Evolutionary conservation across 2,329 filamentous ascomycete genomes (phyloP).

Genomic region (Ciborinia camelliae): DNA sequence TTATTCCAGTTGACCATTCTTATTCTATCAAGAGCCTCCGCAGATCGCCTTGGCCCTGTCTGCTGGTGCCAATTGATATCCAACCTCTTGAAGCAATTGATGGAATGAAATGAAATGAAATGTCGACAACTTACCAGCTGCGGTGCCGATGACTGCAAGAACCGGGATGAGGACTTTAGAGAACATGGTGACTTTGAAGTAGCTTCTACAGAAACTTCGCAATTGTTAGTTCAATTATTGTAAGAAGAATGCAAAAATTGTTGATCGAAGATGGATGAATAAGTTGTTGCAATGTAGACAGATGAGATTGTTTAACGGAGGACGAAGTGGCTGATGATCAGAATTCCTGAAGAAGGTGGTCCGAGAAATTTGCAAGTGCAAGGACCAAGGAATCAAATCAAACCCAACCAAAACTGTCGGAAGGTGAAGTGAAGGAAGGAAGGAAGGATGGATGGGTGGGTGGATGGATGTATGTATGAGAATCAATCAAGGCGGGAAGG

Average conservation of each 20-base stretch:
- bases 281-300: neutral
- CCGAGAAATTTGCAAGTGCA: neutral
- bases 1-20: neutral
- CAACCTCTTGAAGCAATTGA: neutral
- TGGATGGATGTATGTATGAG: neutral
- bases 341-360: constrained; percentile 3
- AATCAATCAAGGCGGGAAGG: neutral
- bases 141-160: constrained; percentile 18
- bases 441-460: neutral
- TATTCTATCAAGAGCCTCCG: neutral
- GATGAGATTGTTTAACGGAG: neutral
- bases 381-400: neutral
- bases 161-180: constrained; percentile 14
- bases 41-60: neutral
- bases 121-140: constrained; percentile 15
- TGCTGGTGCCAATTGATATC: neutral
- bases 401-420: no score
- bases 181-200: constrained; percentile 17
- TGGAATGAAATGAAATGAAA: no score
- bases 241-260: constrained; percentile 16
- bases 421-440: constrained; percentile 1
- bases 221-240: constrained; percentile 14
- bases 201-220: constrained; percentile 18
- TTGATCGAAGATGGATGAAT: constrained; percentile 16
- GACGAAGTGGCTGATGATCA: neutral